A percentile compares a stretch with the other conserved stretches of the same genome.
Evolutionary conservation across 495 filamentous ascomycete species (phyloP).

Genomic region (Staphylotrichum tortipilum): DNA sequence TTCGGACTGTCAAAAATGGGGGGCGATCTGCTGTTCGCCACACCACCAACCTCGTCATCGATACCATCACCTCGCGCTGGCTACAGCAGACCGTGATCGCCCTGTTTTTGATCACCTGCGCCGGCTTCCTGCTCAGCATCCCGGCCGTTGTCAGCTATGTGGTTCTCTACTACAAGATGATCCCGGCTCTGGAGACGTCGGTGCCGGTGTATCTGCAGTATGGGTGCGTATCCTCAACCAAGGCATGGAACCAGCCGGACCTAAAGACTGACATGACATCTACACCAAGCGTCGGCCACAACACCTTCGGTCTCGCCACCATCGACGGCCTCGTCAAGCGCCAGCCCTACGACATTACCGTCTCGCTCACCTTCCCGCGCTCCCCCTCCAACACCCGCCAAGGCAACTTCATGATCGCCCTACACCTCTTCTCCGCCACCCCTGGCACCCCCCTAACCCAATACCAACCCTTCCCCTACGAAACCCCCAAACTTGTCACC

Average conservation of each 20-base stretch:
- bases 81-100: conserved; percentile 47
- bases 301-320: conserved; percentile 46
- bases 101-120: conserved; percentile 52
- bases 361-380: conserved; percentile 52
- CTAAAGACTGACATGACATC: too few relatives aligned
- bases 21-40: not conserved
- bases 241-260: too few relatives aligned
- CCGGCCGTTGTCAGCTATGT: conserved; percentile 60
- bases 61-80: not conserved
- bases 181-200: conserved; percentile 60
- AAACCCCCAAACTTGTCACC: too few relatives aligned
- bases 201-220: conserved; percentile 74
- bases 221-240: conserved; percentile 48
- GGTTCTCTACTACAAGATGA: conserved; percentile 72
- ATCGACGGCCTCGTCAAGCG: conserved; percentile 40
- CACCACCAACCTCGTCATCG: not conserved
- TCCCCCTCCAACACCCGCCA: conserved; percentile 48
- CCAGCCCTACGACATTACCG: conserved; percentile 56
- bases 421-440: conserved; percentile 47
- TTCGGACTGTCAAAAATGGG: not conserved
- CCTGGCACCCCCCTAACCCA: not conserved
- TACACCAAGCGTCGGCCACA: conserved; percentile 28
- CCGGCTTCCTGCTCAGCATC: conserved; percentile 50
- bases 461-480: conserved; percentile 15
- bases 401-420: conserved; percentile 91